Evolutionary conservation across 768 basidiomycete species (phyloP).

Genomic region (Asterophora parasitica): DNA sequence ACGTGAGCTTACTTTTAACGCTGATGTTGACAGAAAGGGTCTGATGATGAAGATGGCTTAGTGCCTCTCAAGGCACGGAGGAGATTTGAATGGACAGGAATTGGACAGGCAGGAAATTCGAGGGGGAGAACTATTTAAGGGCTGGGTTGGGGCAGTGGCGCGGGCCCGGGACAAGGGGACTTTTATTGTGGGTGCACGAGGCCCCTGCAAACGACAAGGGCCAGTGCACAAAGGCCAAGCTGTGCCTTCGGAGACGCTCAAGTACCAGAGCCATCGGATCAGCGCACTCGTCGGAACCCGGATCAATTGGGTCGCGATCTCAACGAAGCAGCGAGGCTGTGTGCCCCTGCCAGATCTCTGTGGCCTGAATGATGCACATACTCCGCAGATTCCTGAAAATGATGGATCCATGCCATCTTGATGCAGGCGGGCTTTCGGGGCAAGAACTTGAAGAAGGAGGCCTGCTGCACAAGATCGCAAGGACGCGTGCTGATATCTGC

Average conservation of each 20-base stretch:
- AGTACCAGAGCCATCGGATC: constrained; percentile 10
- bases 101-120: too few relatives aligned
- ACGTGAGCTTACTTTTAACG: constrained; percentile 6
- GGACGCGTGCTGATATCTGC: too few relatives aligned
- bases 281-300: constrained; percentile 10
- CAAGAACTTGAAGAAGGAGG: too few relatives aligned
- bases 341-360: constrained; percentile 4
- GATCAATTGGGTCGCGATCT: constrained; percentile 10
- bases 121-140: background rate
- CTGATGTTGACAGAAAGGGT: too few relatives aligned
- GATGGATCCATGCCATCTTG: background rate
- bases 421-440: too few relatives aligned
- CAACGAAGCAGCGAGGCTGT: constrained; percentile 11
- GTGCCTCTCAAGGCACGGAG: constrained; percentile 5
- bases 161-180: too few relatives aligned
- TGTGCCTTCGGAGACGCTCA: constrained; percentile 14
- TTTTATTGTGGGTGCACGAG: too few relatives aligned
- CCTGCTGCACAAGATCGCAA: background rate
- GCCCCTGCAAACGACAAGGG: background rate
- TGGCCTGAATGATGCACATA: constrained; percentile 2
- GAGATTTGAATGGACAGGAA: background rate
- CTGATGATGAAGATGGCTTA: constrained; percentile 4
- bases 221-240: constrained; percentile 10
- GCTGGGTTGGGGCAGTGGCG: too few relatives aligned
- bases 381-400: background rate